Percentiles rank a stretch among this genome's conserved stretches.
These are phyloP conservation scores for Blastobotrys malaysiensis DNA, from an alignment of 1,139 yeast species.

Conservation along the genomic window DNA sequence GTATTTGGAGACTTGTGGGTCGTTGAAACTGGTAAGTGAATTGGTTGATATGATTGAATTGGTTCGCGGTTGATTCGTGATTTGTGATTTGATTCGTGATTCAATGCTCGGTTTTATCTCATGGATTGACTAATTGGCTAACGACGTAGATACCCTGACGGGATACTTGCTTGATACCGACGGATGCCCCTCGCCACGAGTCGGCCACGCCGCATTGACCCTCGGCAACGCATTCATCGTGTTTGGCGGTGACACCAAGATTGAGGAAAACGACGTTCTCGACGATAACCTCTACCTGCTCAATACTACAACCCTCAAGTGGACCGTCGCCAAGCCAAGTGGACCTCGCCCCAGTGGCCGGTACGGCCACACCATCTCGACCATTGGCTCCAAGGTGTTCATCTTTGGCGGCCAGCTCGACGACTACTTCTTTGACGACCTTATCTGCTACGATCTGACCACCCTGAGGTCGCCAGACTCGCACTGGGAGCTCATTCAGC, in stretches of 20 bases:
- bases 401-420: conserved; percentile 96
- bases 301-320: conserved; percentile 82
- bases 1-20: conserved; percentile 96
- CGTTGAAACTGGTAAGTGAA: conserved; percentile 34
- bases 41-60: not conserved
- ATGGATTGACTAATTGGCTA: too few relatives aligned
- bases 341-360: conserved; percentile 87
- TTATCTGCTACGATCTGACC: conserved; percentile 81
- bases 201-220: conserved; percentile 88
- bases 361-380: conserved; percentile 81
- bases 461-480: conserved; percentile 82
- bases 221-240: conserved; percentile 94
- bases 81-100: too few relatives aligned
- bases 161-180: conserved; percentile 66
- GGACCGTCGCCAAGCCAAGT: conserved; percentile 82
- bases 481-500: conserved; percentile 71
- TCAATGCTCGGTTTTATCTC: too few relatives aligned
- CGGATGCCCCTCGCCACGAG: conserved; percentile 88
- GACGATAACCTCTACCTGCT: conserved; percentile 88
- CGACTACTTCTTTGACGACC: conserved; percentile 77
- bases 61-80: not conserved
- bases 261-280: conserved; percentile 65
- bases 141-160: conserved; percentile 33
- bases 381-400: conserved; percentile 66
- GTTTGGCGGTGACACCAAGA: conserved; percentile 95